Base-by-base conservation (phyloP, 768 basidiomycete genomes). In the Sporobolomyces phaffii region DNA sequence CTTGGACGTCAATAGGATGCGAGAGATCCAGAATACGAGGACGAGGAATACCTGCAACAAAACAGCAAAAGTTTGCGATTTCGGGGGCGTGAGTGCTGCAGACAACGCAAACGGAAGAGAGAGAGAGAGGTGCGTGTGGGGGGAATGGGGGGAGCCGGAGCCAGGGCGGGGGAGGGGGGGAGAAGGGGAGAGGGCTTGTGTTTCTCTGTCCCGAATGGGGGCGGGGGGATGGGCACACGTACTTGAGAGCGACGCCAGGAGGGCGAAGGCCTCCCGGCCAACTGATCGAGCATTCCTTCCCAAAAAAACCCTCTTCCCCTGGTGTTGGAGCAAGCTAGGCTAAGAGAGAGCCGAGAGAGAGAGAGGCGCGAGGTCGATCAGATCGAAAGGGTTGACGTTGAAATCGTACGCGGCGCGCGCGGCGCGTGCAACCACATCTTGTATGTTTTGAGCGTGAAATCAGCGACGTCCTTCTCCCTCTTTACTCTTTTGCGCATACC, bases 231-330 rank as follows among this genome's bases (percentile, higher is more conserved):
- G 48, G 9, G 5, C 3, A 6, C 17, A 47, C 63, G 29, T 15
- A 65, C 64, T 51, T 65, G 64, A 3, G 64, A 65, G 13, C 64
- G 56, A 7, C 64, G 57, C 87, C 91, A 92, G n/a, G 86, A 85
- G 15, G 88, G 85, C 76, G 82, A 91, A 2, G 93, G 93, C 28
- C 87, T 84, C 53, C 93, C 93, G 7, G 90, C 78, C 43, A 97
- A 78, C 76, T 96, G 91, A 81, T 97, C 93, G 76, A 97, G 90
- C 93, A 98, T 98, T n/a, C n/a, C n/a, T n/a, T n/a, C n/a, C n/a
- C n/a, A n/a, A n/a, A n/a, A n/a, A n/a, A n/a, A n/a, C n/a, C n/a
- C n/a, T n/a, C n/a, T n/a, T 0, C 3, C 18, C 24, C 15, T 38
- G 36, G 20, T 5, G 20, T 8, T 38, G 18, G 52, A 38, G 15